A percentile compares a stretch with the other conserved stretches of the same genome.
Evolutionary conservation across 2,329 filamentous ascomycete species (phyloP).

Genomic region (Pestalotiopsis sp.): DNA sequence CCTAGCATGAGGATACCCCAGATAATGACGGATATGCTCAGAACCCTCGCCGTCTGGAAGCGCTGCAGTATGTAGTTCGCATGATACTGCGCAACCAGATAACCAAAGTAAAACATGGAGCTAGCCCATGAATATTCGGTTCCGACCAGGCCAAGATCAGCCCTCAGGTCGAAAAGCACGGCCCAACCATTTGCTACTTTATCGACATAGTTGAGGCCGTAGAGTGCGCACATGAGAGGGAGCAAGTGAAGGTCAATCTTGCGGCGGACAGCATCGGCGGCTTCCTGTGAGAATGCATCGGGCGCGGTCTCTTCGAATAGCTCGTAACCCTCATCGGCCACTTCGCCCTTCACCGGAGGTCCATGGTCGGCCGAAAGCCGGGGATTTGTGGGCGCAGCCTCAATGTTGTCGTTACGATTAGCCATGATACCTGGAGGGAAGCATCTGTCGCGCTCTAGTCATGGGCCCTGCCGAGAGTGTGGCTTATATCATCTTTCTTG

Average conservation of each 20-base stretch:
- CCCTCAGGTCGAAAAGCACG: constrained; percentile 22
- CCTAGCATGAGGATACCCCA: constrained; percentile 2
- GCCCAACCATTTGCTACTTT: constrained; percentile 31
- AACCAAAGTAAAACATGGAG: constrained; percentile 31
- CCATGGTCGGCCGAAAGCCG: neutral
- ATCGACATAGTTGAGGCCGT: constrained; percentile 59
- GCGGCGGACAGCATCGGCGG: constrained; percentile 19
- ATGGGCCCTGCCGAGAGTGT: neutral
- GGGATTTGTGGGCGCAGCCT: neutral
- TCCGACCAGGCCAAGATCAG: constrained; percentile 20
- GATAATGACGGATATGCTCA: constrained; percentile 23
- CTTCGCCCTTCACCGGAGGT: constrained; percentile 14
- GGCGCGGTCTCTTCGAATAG: constrained; percentile 20
- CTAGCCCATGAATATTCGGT: constrained; percentile 52
- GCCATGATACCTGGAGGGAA: neutral
- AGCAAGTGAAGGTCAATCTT: constrained; percentile 49
- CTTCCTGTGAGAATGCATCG: constrained; percentile 18
- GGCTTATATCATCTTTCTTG: neutral
- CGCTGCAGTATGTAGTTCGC: constrained; percentile 28
- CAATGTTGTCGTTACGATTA: neutral
- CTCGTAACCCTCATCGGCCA: constrained; percentile 25
- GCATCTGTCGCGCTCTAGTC: neutral
- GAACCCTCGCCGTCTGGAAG: constrained; percentile 26
- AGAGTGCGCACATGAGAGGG: constrained; percentile 57
- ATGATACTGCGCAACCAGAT: constrained; percentile 28